A percentile compares a stretch with the other conserved stretches of the same genome.
Evolutionary conservation across 2,329 filamentous ascomycete species (phyloP).

Genomic region (Coleophoma eucalyptorum): DNA sequence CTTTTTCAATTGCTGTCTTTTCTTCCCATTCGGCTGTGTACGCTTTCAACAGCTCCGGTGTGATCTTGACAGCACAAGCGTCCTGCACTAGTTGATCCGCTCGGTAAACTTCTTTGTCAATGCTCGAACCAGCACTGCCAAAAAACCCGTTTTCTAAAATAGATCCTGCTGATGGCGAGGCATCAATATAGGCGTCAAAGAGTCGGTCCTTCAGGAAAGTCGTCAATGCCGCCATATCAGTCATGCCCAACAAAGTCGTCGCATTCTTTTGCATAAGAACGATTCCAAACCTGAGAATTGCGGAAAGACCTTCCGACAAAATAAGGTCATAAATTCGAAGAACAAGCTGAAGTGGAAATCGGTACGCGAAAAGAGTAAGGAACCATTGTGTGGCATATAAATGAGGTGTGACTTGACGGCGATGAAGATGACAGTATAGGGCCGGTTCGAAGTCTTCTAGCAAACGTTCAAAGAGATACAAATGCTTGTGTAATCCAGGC

Average conservation of each 20-base stretch:
- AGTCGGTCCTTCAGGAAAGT: slow-evolving; percentile 89
- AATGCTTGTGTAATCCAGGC: slow-evolving; percentile 87
- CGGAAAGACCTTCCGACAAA: slow-evolving; percentile 86
- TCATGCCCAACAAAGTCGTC: slow-evolving; percentile 71
- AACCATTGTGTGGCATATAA: slow-evolving; percentile 99
- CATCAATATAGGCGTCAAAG: slow-evolving; percentile 97
- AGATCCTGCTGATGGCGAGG: slow-evolving; percentile 85
- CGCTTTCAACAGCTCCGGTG: slow-evolving; percentile 72
- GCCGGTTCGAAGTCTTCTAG: slow-evolving; percentile 93
- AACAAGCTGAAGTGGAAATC: slow-evolving; percentile 93
- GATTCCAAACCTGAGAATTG: slow-evolving; percentile 91
- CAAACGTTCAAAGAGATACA: slow-evolving; percentile 93
- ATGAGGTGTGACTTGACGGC: slow-evolving; percentile 82
- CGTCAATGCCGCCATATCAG: slow-evolving; percentile 86
- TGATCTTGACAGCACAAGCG: slow-evolving; percentile 83
- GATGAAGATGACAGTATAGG: slow-evolving; percentile 88
- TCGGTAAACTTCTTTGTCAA: slow-evolving; percentile 93
- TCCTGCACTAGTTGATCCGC: slow-evolving; percentile 92
- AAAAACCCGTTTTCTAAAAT: slow-evolving; percentile 97
- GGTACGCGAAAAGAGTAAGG: slow-evolving; percentile 95
- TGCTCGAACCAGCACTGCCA: slow-evolving; percentile 80
- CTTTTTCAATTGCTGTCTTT: slow-evolving; percentile 76
- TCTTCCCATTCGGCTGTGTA: slow-evolving; percentile 93
- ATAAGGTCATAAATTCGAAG: slow-evolving; percentile 96
- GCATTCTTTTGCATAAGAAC: slow-evolving; percentile 96